Conservation (phyloP, 805 yeast genomes). For the Ogataea methylovora region DNA sequence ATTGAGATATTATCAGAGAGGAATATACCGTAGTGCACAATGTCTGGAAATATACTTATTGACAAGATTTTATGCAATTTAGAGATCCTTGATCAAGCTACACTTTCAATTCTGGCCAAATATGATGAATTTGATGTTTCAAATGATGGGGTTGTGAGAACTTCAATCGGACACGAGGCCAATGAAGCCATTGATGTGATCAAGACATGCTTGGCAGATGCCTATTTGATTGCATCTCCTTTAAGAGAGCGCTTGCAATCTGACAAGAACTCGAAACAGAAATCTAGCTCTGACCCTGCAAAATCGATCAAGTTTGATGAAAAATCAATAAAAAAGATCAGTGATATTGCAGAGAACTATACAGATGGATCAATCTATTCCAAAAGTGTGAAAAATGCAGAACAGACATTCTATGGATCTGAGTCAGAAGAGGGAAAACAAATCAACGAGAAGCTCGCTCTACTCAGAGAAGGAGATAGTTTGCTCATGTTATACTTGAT, state of each 20-base stretch:
- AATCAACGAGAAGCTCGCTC: too few species aligned
- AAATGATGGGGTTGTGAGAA: neutral
- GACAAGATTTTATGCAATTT: slow-evolving; percentile 1
- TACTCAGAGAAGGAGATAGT: slow-evolving; percentile 16
- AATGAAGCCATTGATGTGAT: neutral
- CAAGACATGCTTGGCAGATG: neutral
- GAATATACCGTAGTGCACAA: neutral
- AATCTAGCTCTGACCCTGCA: too few species aligned
- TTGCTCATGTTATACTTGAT: slow-evolving; percentile 15
- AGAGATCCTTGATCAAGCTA: neutral
- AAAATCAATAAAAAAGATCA: slow-evolving; percentile 4
- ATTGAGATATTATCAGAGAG: too few species aligned
- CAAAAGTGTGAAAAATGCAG: neutral
- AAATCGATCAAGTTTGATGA: slow-evolving; percentile 4
- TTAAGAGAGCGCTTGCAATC: too few species aligned
- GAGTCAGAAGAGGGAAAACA: slow-evolving; percentile 5
- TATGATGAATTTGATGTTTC: neutral
- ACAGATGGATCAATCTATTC: slow-evolving; percentile 10
- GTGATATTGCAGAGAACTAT: slow-evolving; percentile 6
- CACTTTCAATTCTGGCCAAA: neutral
- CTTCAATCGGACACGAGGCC: neutral
- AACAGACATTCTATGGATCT: too few species aligned
- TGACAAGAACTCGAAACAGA: too few species aligned
- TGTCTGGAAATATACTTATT: neutral
- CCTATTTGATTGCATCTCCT: neutral